These are phyloP conservation scores for Yamadazyma insecticola DNA, from an alignment of 805 yeast species.

Conservation along the genomic window DNA sequence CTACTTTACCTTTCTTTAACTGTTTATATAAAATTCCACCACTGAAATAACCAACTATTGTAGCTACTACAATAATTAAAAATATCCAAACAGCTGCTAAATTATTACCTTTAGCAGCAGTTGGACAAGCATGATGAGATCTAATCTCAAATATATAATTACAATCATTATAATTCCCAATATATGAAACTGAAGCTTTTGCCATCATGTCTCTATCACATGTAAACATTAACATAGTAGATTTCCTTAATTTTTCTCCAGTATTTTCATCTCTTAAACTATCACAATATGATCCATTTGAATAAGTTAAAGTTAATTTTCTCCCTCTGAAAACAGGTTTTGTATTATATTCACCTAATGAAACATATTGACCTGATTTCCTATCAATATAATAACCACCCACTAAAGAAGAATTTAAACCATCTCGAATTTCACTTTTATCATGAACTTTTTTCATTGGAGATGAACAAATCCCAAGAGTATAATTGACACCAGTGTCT, in stretches of 20 bases:
- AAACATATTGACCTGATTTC: slow-evolving; percentile 29
- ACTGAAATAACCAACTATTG: slow-evolving; percentile 32
- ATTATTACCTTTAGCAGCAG: slow-evolving; percentile 61
- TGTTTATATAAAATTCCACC: slow-evolving; percentile 35
- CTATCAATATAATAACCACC: slow-evolving; percentile 44
- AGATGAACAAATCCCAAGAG: slow-evolving; percentile 44
- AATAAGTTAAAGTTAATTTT: slow-evolving; percentile 65
- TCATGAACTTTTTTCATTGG: slow-evolving; percentile 42
- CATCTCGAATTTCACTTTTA: slow-evolving; percentile 36
- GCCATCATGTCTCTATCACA: slow-evolving; percentile 73
- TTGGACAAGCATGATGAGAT: slow-evolving; percentile 83
- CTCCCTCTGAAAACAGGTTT: slow-evolving; percentile 67
- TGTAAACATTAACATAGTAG: slow-evolving; percentile 65
- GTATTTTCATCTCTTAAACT: slow-evolving; percentile 29
- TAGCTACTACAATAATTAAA: slow-evolving; percentile 28
- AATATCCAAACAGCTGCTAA: slow-evolving; percentile 51
- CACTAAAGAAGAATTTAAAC: slow-evolving; percentile 31
- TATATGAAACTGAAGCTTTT: slow-evolving; percentile 61
- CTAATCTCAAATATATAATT: slow-evolving; percentile 79
- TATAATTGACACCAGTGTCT: slow-evolving; percentile 68
- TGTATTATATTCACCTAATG: slow-evolving; percentile 54
- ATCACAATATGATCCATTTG: slow-evolving; percentile 59
- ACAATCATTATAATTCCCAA: slow-evolving; percentile 74
- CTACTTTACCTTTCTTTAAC: slow-evolving; percentile 8
- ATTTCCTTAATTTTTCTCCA: slow-evolving; percentile 49